Base-by-base conservation (phyloP, 1,139 yeast genomes). In the Candida sojae region DNA sequence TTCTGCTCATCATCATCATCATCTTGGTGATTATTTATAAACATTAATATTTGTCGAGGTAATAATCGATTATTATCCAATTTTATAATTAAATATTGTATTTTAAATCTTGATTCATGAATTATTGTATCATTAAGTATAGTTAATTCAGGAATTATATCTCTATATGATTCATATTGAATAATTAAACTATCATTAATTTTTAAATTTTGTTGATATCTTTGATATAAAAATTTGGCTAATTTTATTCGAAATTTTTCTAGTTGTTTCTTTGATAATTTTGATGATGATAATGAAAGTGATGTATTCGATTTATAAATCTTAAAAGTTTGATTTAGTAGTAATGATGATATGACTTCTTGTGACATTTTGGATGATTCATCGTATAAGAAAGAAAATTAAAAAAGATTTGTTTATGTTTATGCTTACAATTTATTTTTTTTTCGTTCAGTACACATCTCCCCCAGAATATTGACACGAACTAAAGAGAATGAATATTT, bases 251-350 rank as follows among this genome's bases (percentile, higher is more conserved):
- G 39, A 28, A 59, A 47, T 34, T 47, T 51, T 6, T 54, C 57
- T 8, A 53, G 17, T 38, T 59, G 53, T n/a, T 45, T 41, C n/a
- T 41, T 29, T 2, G 51, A 25, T 13, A 57, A 40, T 10, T 43
- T 44, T 4, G 38, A 31, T 5, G 38, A 31, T 5, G 41, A 11
- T 21, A 48, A 43, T 2, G 54, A 44, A 28, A 52, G 43, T 8
- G 53, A 21, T 5, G 55, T 48, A 46, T 57, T 61, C 29, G 60
- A 46, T 36, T 57, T 57, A 37, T 51, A 57, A 5, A 57, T 45
- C 37, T 55, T 57, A 48, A 60, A 61, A 3, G 61, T 55, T 50
- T 58, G 64, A 42, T 57, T 56, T 33, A 58, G 21, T 21, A 52
- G 28, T 38, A 52, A 34, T 2, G 45, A 29, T 21, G 49, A 28